Evolutionary conservation across 768 basidiomycete genomes (phyloP).

Genomic region (Xerocomus potaroensis): DNA sequence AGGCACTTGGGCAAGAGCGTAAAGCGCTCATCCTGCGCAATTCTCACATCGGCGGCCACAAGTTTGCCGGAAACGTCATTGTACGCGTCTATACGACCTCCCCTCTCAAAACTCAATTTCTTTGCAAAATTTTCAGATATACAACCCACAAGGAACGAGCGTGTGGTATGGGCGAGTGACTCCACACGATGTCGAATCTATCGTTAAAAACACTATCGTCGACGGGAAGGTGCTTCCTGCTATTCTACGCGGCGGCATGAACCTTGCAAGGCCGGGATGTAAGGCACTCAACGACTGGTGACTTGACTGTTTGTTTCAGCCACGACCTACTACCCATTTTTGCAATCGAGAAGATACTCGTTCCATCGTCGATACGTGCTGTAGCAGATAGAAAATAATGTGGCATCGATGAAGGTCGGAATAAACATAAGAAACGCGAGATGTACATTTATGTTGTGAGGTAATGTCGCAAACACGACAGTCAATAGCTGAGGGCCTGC

Average conservation of each 20-base stretch:
- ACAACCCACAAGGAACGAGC: conserved; percentile 78
- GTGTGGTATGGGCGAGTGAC: conserved; percentile 95
- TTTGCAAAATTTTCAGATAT: conserved; percentile 49
- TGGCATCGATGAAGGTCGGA: conserved; percentile 5
- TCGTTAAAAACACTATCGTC: conserved; percentile 85
- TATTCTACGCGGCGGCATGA: conserved; percentile 81
- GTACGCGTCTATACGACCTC: conserved; percentile 46
- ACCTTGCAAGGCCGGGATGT: conserved; percentile 68
- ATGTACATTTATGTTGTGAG: conserved; percentile 8
- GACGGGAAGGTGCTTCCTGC: conserved; percentile 80
- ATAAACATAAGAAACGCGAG: too few species aligned
- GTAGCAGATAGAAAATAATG: conserved; percentile 24
- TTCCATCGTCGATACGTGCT: conserved; percentile 25
- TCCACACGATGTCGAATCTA: conserved; percentile 80
- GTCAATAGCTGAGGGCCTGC: conserved; percentile 21
- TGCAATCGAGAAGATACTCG: conserved; percentile 7
- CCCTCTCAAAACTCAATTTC: neutral
- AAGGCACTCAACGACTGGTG: conserved; percentile 72
- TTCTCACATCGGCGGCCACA: conserved; percentile 93
- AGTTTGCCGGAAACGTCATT: conserved; percentile 86
- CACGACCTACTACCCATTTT: neutral
- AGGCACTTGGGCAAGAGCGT: conserved; percentile 49
- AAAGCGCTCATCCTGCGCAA: conserved; percentile 80
- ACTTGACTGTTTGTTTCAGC: conserved; percentile 3
- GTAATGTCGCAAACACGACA: conserved; percentile 5